phyloP scores from a whole-genome alignment of 176 grass and related monocot genomes.

The Zizania latifolia region DNA sequence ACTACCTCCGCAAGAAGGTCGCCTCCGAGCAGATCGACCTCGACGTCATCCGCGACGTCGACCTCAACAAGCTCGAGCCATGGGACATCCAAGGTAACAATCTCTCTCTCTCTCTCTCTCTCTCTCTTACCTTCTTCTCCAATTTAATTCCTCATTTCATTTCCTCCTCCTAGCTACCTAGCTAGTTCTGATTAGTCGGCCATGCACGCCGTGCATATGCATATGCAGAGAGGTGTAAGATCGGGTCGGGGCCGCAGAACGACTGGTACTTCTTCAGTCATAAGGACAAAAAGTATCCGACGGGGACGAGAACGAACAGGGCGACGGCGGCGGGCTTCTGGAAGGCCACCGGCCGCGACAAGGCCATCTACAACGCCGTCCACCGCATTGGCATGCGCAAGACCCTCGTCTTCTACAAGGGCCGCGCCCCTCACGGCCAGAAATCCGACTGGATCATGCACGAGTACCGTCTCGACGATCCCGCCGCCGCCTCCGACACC shows the following conservation, averaged over 20 bases:
- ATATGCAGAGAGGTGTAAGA: conserved; percentile 79
- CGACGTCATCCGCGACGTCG: conserved; percentile 92
- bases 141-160: too few species aligned
- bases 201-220: not conserved
- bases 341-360: conserved; percentile 98
- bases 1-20: conserved; percentile 94
- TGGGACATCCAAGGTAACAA: conserved; percentile 97
- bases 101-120: too few species aligned
- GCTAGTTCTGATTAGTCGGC: too few species aligned
- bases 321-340: conserved; percentile 86
- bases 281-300: conserved; percentile 99
- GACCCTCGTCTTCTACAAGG: conserved; percentile 99
- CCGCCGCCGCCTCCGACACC: not conserved
- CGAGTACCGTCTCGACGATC: conserved; percentile 78
- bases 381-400: conserved; percentile 95
- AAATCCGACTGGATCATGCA: conserved; percentile 97
- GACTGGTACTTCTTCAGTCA: conserved; percentile 99
- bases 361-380: conserved; percentile 81
- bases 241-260: conserved; percentile 85
- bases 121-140: too few species aligned
- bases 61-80: conserved; percentile 99
- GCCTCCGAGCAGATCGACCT: conserved; percentile 86
- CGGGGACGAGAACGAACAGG: conserved; percentile 88
- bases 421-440: conserved; percentile 81
- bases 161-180: too few species aligned